Evolutionary conservation across 225 moss, liverwort and hornwort genomes (phyloP), one percentile per base, ranked within the genome.

Genomic region (Neckera pumila): DNA sequence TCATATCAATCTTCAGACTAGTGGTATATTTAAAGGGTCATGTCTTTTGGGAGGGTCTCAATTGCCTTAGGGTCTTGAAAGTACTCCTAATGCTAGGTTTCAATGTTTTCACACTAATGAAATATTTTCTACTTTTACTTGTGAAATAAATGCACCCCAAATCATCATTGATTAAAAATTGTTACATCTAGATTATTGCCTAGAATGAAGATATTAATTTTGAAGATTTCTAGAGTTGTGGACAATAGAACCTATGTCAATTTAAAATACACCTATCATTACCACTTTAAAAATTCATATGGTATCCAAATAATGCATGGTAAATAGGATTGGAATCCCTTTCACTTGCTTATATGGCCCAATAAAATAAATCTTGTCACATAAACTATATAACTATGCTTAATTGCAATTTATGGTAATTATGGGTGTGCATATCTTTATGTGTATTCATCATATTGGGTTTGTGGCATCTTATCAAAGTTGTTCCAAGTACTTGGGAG

Each of bases 41-140:
- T 67, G 4, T n/a, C 12, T 22, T 3, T 7, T n/a, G 3, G n/a
- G 12, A n/a, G 3, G n/a, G 12, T 6, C 22, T 38, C 12, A n/a
- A 38, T 67, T n/a, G 67, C 7, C 12, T 38, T 12, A 7, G 22
- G 9, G 9, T 64, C 12, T 38, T 14, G 53, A 56, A 19, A 42
- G 14, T 8, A 71, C 14, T 42, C 16, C 3, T 1, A 15, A 43
- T 43, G 40, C 9, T 27, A 2, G 5, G 7, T 71, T 27, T 71
- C 2, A 42, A 0, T 9, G 0, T 1, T 40, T 42, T 26, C 8
- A 26, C 10, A 64, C 5, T 27, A 26, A 5, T 0, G 16, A 8
- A 27, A 71, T 26, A 27, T 8, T 26, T 42, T 1, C 3, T 26
- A 9, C 3, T 42, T 15, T 7, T 27, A 15, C 5, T 42, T 71